Evolutionary conservation across 176 grass and related monocot genomes (phyloP).

Genomic region (Echinochloa phyllopogon): DNA sequence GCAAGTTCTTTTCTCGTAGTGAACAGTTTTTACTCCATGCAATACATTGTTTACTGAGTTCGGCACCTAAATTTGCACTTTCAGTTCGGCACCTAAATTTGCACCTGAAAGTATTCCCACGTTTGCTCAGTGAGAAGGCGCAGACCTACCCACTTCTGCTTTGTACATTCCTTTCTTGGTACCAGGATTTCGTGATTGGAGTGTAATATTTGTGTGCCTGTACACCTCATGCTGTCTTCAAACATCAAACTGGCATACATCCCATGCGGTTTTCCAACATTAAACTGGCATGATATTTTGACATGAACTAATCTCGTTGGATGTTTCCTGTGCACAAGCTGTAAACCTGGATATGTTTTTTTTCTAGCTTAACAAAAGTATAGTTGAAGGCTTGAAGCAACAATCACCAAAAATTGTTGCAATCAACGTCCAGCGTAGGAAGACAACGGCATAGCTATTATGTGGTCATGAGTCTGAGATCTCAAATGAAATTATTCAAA

Average conservation of each 20-base stretch:
- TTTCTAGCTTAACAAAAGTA: background rate
- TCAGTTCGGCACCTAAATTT: slow-evolving; percentile 29
- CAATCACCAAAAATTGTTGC: background rate
- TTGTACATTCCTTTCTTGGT: background rate
- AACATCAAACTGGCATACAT: background rate
- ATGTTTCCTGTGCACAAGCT: background rate
- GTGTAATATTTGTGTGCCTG: background rate
- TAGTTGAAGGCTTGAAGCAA: background rate
- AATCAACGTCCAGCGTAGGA: background rate
- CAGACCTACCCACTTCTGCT: background rate
- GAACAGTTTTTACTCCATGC: background rate
- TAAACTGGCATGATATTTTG: background rate
- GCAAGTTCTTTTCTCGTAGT: background rate
- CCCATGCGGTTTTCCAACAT: background rate
- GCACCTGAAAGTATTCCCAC: background rate
- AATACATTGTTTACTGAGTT: slow-evolving; percentile 20
- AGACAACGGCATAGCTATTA: no score
- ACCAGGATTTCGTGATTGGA: background rate
- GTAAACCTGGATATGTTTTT: background rate
- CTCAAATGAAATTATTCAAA: no score
- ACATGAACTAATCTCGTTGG: background rate
- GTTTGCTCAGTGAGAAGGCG: background rate
- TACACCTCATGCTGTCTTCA: background rate
- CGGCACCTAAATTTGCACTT: slow-evolving; percentile 27
- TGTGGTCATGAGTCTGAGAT: no score